Evolutionary conservation across 768 basidiomycete species (phyloP).

Genomic region (Tulasnella sp.): DNA sequence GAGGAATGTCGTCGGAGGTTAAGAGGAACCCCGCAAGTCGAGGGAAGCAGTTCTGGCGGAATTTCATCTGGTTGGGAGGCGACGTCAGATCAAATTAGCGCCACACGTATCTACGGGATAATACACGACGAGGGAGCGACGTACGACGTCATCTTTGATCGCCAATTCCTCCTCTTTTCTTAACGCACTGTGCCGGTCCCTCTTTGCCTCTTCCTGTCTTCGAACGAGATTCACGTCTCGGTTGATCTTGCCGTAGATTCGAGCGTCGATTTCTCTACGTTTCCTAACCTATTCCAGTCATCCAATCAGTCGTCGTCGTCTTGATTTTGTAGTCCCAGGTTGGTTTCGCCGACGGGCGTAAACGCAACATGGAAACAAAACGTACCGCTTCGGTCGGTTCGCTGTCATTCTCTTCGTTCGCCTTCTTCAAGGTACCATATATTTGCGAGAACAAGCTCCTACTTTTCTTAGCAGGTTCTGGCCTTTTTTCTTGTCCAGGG

Average conservation of each 20-base stretch:
- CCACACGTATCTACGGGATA: not conserved
- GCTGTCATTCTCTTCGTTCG: constrained; percentile 24
- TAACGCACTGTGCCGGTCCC: constrained; percentile 19
- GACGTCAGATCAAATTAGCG: not conserved
- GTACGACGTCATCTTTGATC: constrained; percentile 29
- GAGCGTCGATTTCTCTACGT: constrained; percentile 25
- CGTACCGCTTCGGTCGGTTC: constrained; percentile 27
- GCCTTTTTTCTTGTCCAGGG: constrained; percentile 13
- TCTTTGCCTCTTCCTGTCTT: constrained; percentile 28
- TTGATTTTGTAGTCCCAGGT: not conserved
- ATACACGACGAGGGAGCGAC: not conserved
- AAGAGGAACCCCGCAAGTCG: constrained; percentile 29
- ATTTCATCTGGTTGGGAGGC: constrained; percentile 12
- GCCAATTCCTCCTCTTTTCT: constrained; percentile 31
- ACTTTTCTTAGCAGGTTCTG: not conserved
- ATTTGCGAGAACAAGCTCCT: constrained; percentile 28
- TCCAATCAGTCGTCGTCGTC: not conserved
- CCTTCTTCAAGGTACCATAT: constrained; percentile 29
- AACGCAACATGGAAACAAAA: not conserved
- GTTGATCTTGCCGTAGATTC: constrained; percentile 29
- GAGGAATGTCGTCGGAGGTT: constrained; percentile 31
- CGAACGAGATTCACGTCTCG: constrained; percentile 27
- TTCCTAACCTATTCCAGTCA: constrained; percentile 27
- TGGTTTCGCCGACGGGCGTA: not conserved
- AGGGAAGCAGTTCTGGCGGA: constrained; percentile 26